Percentiles rank a stretch among this genome's conserved stretches.
These are phyloP conservation scores for Syncephalis plumigaleata DNA, from an alignment of 371 early-diverging fungal species.

Conservation along the genomic window DNA sequence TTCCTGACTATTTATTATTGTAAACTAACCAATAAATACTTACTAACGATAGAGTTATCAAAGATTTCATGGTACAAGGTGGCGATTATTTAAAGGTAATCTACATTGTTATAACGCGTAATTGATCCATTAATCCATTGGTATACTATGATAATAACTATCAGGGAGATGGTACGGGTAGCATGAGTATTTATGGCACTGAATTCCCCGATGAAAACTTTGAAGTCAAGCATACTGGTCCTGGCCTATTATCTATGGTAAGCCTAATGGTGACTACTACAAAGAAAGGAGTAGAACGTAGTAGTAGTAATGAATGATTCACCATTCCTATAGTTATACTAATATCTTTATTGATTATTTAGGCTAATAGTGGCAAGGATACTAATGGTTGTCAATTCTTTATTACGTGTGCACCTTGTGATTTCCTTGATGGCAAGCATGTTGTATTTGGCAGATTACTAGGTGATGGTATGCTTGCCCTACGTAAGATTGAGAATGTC, in stretches of 20 bases:
- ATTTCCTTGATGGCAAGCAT: constrained; percentile 88
- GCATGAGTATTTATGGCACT: constrained; percentile 90
- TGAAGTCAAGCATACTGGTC: constrained; percentile 69
- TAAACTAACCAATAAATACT: neutral
- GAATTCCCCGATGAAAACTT: constrained; percentile 97
- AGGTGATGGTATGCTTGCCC: constrained; percentile 63
- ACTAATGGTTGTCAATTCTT: constrained; percentile 97
- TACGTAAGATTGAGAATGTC: constrained; percentile 83
- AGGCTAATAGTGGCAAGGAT: constrained; percentile 85
- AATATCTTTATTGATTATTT: too few species aligned
- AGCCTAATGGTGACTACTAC: constrained; percentile 2
- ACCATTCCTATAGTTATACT: constrained; percentile 3
- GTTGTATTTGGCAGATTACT: constrained; percentile 78
- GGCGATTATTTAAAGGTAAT: constrained; percentile 86
- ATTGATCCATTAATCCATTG: constrained; percentile 8
- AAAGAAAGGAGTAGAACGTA: neutral
- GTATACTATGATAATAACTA: neutral
- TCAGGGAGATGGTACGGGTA: constrained; percentile 94
- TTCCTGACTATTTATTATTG: constrained; percentile 8
- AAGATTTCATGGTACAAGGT: constrained; percentile 98
- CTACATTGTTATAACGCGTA: neutral
- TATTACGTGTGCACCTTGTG: constrained; percentile 77
- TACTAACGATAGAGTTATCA: constrained; percentile 45
- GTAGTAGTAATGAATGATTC: too few species aligned
- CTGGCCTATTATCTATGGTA: constrained; percentile 94